Evolutionary conservation across 2,329 filamentous ascomycete genomes (phyloP).

Genomic region (Polytolypa hystricis): DNA sequence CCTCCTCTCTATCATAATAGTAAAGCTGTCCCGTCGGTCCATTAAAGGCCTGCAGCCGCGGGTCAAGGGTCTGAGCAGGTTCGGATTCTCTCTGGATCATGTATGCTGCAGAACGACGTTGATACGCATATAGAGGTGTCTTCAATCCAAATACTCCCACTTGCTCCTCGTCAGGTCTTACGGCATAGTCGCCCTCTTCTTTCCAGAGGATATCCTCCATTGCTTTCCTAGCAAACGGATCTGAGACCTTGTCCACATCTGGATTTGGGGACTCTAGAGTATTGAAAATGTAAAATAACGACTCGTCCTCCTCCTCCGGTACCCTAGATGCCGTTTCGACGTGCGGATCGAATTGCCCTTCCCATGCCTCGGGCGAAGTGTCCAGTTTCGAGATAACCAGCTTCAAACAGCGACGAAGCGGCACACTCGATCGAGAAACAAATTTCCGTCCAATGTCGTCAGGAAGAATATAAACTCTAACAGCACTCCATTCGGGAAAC

Average conservation of each 20-base stretch:
- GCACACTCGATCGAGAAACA: slow-evolving; percentile 22
- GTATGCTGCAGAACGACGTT: slow-evolving; percentile 63
- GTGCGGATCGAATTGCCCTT: slow-evolving; percentile 17
- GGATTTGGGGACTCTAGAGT: slow-evolving; percentile 33
- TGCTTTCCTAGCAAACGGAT: slow-evolving; percentile 23
- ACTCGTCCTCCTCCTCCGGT: slow-evolving; percentile 27
- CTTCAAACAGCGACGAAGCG: slow-evolving; percentile 27
- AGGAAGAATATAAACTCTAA: slow-evolving; percentile 31
- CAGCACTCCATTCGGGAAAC: slow-evolving; percentile 13
- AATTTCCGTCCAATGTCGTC: slow-evolving; percentile 27
- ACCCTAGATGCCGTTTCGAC: slow-evolving; percentile 5
- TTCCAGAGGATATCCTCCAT: slow-evolving; percentile 27
- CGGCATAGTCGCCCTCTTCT: slow-evolving; percentile 7
- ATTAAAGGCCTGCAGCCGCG: slow-evolving; percentile 50
- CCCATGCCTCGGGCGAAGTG: slow-evolving; percentile 28
- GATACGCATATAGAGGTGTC: slow-evolving; percentile 64
- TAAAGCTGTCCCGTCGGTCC: slow-evolving; percentile 54
- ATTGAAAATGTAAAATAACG: slow-evolving; percentile 41
- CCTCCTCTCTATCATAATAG: slow-evolving; percentile 59
- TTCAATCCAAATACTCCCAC: slow-evolving; percentile 27
- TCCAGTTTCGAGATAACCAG: slow-evolving; percentile 31
- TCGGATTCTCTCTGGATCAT: slow-evolving; percentile 75
- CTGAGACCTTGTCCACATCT: slow-evolving; percentile 19
- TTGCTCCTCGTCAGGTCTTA: slow-evolving; percentile 12
- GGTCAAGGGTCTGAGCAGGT: slow-evolving; percentile 57